Conservation (phyloP, 2,329 filamentous ascomycete genomes). For the Cladosporium sp. region DNA sequence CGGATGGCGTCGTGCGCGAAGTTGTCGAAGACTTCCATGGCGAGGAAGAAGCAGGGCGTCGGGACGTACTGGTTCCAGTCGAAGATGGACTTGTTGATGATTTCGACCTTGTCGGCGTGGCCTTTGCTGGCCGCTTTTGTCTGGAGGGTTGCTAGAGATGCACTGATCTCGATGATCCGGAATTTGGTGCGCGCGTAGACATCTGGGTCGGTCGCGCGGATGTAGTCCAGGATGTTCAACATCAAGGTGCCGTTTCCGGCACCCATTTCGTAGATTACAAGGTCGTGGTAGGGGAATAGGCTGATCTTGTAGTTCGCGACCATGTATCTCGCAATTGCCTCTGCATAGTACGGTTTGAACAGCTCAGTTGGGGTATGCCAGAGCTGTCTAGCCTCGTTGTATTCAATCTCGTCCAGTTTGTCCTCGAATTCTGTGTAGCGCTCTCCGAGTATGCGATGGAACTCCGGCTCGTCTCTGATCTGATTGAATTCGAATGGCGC, state of each 20-base stretch:
- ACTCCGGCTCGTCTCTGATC: slow-evolving; percentile 78
- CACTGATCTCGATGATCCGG: slow-evolving; percentile 93
- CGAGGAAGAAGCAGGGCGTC: slow-evolving; percentile 92
- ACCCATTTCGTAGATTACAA: slow-evolving; percentile 98
- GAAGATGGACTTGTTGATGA: slow-evolving; percentile 91
- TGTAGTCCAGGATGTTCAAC: slow-evolving; percentile 96
- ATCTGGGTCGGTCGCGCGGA: slow-evolving; percentile 78
- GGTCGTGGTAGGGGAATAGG: slow-evolving; percentile 89
- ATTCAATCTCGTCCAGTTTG: slow-evolving; percentile 64
- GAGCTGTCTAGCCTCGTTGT: slow-evolving; percentile 74
- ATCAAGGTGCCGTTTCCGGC: slow-evolving; percentile 96
- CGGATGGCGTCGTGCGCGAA: slow-evolving; percentile 92
- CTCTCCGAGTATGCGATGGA: slow-evolving; percentile 67
- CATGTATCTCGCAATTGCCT: slow-evolving; percentile 93
- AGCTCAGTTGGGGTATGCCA: slow-evolving; percentile 99
- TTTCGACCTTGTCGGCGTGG: slow-evolving; percentile 80
- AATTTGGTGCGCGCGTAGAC: slow-evolving; percentile 92
- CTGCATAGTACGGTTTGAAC: slow-evolving; percentile 92
- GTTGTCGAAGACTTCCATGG: slow-evolving; percentile 97
- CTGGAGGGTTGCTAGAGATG: slow-evolving; percentile 72
- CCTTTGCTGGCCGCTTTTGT: slow-evolving; percentile 62
- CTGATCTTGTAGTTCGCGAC: slow-evolving; percentile 94
- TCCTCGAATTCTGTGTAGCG: slow-evolving; percentile 91
- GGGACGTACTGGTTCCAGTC: slow-evolving; percentile 87
- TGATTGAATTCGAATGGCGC: slow-evolving; percentile 82